A percentile compares a stretch with the other conserved stretches of the same genome.
Evolutionary conservation across 1,284 basidiomycete genomes (phyloP).

Genomic region (Amylostereum areolatum): DNA sequence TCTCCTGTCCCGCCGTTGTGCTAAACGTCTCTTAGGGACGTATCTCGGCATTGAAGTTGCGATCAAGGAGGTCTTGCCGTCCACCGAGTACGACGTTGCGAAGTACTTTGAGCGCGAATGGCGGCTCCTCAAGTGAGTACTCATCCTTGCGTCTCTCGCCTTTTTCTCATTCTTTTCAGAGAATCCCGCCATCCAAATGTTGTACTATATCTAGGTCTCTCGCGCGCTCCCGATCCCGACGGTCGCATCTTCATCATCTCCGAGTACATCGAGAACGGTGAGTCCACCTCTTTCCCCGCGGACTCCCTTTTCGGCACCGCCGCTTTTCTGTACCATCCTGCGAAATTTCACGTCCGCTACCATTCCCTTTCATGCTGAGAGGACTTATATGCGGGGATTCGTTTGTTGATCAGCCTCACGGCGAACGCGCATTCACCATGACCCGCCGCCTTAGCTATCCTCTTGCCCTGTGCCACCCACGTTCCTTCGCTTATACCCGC

Average conservation of each 20-base stretch:
- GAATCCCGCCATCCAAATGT: slow-evolving; percentile 90
- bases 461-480: too few relatives aligned
- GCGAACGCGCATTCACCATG: too few relatives aligned
- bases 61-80: slow-evolving; percentile 92
- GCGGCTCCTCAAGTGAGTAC: slow-evolving; percentile 80
- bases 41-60: slow-evolving; percentile 96
- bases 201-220: slow-evolving; percentile 91
- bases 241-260: slow-evolving; percentile 86
- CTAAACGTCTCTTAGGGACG: slow-evolving; percentile 44
- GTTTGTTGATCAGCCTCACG: too few relatives aligned
- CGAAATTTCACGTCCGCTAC: too few relatives aligned
- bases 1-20: slow-evolving; percentile 2
- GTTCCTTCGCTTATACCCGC: too few relatives aligned
- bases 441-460: not conserved
- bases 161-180: slow-evolving; percentile 24
- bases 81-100: slow-evolving; percentile 84
- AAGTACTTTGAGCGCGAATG: slow-evolving; percentile 99
- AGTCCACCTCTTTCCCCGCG: slow-evolving; percentile 9
- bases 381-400: too few relatives aligned
- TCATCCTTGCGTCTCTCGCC: not conserved
- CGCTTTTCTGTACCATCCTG: too few relatives aligned
- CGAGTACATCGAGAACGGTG: slow-evolving; percentile 80
- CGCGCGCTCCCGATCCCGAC: slow-evolving; percentile 77
- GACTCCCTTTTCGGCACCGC: slow-evolving; percentile 17
- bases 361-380: too few relatives aligned